These are phyloP conservation scores for Podospora anserina DNA, from an alignment of 495 filamentous ascomycete genomes.

Conservation along the genomic window DNA sequence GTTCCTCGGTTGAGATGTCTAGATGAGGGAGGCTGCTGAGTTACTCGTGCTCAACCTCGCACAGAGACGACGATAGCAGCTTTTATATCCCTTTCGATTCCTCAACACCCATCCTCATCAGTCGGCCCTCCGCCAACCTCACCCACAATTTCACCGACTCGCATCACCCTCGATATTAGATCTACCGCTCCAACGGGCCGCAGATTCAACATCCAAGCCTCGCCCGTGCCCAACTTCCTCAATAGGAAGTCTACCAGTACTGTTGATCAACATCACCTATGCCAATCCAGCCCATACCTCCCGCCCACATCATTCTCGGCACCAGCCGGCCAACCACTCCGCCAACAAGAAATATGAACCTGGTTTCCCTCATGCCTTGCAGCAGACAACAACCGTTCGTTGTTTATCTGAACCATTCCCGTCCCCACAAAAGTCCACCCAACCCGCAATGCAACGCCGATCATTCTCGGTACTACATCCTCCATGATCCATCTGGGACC, in stretches of 20 bases:
- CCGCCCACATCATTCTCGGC: background rate
- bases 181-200: constrained; percentile 17
- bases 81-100: background rate
- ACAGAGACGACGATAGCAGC: background rate
- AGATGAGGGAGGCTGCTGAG: background rate
- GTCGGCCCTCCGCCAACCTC: background rate
- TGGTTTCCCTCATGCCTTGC: background rate
- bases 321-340: background rate
- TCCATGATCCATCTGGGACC: background rate
- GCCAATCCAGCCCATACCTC: background rate
- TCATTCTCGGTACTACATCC: background rate
- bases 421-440: background rate
- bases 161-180: constrained; percentile 14
- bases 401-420: background rate
- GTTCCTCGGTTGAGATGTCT: background rate
- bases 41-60: background rate
- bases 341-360: background rate
- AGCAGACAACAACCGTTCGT: background rate
- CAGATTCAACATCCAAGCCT: background rate
- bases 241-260: background rate
- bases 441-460: background rate
- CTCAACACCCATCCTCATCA: background rate
- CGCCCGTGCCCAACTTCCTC: background rate
- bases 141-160: constrained; percentile 1
- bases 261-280: background rate